These are phyloP conservation scores for Linnemannia elongata DNA, from an alignment of 192 early-diverging fungal genomes.

Conservation along the genomic window DNA sequence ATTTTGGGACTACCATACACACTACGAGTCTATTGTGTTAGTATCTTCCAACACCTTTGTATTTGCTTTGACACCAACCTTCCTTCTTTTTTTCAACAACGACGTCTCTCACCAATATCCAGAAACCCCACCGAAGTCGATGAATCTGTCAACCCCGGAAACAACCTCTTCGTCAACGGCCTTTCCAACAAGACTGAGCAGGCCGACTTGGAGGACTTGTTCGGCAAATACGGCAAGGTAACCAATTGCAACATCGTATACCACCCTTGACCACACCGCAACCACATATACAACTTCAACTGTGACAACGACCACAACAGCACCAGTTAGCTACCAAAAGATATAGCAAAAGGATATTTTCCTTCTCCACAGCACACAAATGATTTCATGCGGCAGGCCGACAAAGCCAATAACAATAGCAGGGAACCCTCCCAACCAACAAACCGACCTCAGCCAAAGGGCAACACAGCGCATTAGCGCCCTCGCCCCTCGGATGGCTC, in stretches of 20 bases:
- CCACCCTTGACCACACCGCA: not conserved
- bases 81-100: conserved; percentile 7
- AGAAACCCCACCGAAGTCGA: conserved; percentile 40
- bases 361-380: too few relatives aligned
- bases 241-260: not conserved
- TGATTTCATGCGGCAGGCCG: too few relatives aligned
- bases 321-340: too few relatives aligned
- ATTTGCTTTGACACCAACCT: conserved; percentile 11
- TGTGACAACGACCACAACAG: too few relatives aligned
- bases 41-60: not conserved
- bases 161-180: conserved; percentile 84
- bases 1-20: not conserved
- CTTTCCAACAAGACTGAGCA: conserved; percentile 71
- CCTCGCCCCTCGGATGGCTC: not conserved
- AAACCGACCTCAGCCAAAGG: not conserved
- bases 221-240: conserved; percentile 82
- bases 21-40: not conserved
- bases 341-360: too few relatives aligned
- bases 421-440: not conserved
- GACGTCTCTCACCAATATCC: not conserved
- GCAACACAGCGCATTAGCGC: not conserved
- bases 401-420: not conserved
- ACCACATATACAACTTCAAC: not conserved
- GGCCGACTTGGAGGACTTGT: conserved; percentile 76
- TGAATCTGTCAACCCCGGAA: conserved; percentile 69